phyloP scores from a whole-genome alignment of 2,329 filamentous ascomycete species.

The Fusarium armeniacum region DNA sequence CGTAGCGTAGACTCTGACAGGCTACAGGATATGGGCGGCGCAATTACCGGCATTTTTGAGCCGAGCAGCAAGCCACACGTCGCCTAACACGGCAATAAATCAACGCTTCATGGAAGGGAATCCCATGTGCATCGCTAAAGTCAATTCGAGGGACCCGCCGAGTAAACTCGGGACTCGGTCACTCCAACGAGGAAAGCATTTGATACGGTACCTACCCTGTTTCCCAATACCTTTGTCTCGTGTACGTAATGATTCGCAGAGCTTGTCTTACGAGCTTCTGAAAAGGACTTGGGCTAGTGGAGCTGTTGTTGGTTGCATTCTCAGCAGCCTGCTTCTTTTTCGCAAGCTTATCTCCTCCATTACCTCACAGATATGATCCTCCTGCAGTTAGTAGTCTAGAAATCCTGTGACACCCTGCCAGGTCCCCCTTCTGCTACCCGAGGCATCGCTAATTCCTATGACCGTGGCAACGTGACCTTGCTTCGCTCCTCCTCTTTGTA shows the following conservation, averaged over 20 bases:
- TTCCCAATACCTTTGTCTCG: not conserved
- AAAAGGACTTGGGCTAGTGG: slow-evolving; percentile 10
- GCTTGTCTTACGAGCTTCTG: slow-evolving; percentile 20
- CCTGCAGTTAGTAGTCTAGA: not conserved
- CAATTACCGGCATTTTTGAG: slow-evolving; percentile 37
- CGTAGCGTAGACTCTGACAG: slow-evolving; percentile 20
- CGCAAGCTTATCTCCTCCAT: slow-evolving; percentile 18
- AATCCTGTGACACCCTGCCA: slow-evolving; percentile 26
- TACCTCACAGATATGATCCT: slow-evolving; percentile 5
- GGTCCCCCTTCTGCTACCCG: slow-evolving; percentile 1
- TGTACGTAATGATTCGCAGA: slow-evolving; percentile 31
- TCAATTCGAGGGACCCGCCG: slow-evolving; percentile 19
- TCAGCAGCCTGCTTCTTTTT: not conserved
- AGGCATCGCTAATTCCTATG: slow-evolving; percentile 13
- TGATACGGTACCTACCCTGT: not conserved
- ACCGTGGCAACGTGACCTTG: slow-evolving; percentile 8
- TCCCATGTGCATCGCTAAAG: slow-evolving; percentile 27
- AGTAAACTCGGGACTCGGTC: slow-evolving; percentile 16
- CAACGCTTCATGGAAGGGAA: slow-evolving; percentile 21
- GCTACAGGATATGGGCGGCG: not conserved
- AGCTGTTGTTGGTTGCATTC: slow-evolving; percentile 6
- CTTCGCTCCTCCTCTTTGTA: not conserved
- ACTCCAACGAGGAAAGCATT: not conserved
- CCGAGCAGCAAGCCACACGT: slow-evolving; percentile 30
- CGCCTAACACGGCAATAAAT: slow-evolving; percentile 42